A percentile compares a stretch with the other conserved stretches of the same genome.
These are phyloP conservation scores for Diplogelasinospora grovesii DNA, from an alignment of 495 filamentous ascomycete genomes.

Conservation along the genomic window DNA sequence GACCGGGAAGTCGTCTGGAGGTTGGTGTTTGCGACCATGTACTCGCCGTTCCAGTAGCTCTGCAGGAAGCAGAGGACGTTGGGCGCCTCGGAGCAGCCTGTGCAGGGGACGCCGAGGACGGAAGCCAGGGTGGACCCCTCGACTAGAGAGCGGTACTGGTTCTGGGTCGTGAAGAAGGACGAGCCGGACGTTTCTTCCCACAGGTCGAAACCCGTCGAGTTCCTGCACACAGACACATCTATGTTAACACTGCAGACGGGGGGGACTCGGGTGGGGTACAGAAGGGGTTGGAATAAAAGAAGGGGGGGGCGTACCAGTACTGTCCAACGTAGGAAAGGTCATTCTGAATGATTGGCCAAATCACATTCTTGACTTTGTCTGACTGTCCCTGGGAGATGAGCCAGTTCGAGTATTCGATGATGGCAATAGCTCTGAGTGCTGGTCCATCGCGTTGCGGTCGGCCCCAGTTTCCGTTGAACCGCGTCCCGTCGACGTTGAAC, in stretches of 20 bases:
- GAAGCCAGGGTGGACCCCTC: constrained; percentile 51
- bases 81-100: constrained; percentile 44
- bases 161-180: constrained; percentile 47
- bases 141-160: constrained; percentile 43
- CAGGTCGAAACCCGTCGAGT: constrained; percentile 56
- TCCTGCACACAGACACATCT: constrained; percentile 26
- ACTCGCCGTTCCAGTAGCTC: constrained; percentile 55
- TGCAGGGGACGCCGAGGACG: constrained; percentile 31
- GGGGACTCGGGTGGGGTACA: constrained; percentile 1
- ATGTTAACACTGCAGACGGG: too few species aligned
- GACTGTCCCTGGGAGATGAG: constrained; percentile 36
- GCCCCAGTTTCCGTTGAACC: constrained; percentile 22
- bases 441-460: constrained; percentile 65
- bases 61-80: constrained; percentile 55
- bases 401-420: constrained; percentile 37
- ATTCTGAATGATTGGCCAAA: constrained; percentile 57
- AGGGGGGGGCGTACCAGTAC: constrained; percentile 46
- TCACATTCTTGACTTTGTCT: constrained; percentile 27
- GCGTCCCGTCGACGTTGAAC: constrained; percentile 27
- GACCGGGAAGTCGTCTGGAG: constrained; percentile 38
- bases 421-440: constrained; percentile 54
- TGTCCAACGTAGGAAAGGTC: constrained; percentile 59
- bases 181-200: constrained; percentile 62
- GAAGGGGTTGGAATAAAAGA: background rate
- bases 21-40: constrained; percentile 48